phyloP scores from a whole-genome alignment of 176 grass and related monocot genomes.

The Aechmea fasciata region DNA sequence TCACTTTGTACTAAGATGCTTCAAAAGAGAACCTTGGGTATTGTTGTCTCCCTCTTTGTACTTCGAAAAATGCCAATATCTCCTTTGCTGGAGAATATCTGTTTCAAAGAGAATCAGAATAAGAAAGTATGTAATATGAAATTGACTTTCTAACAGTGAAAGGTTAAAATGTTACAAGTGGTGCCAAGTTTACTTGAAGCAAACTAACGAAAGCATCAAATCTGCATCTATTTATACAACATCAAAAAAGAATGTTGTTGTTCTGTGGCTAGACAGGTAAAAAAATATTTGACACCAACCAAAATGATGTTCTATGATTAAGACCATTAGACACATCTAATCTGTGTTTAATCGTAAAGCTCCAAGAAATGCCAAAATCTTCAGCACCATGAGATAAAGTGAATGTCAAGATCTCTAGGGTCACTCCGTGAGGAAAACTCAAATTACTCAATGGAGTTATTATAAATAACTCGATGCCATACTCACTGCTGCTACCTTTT shows the following conservation, averaged over 20 bases:
- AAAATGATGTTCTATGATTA: neutral
- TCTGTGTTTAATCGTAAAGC: neutral
- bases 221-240: neutral
- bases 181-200: too few relatives aligned
- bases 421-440: too few relatives aligned
- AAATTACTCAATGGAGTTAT: neutral
- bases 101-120: constrained; percentile 8
- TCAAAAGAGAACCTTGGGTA: constrained; percentile 43
- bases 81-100: constrained; percentile 55
- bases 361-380: neutral
- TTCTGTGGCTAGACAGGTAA: neutral
- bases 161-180: too few relatives aligned
- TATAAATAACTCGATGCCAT: neutral
- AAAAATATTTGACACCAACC: neutral
- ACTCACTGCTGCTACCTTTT: constrained; percentile 42
- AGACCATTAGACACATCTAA: neutral
- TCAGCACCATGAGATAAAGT: too few relatives aligned
- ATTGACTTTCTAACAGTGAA: too few relatives aligned
- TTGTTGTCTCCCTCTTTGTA: constrained; percentile 50
- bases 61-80: constrained; percentile 26
- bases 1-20: neutral
- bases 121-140: neutral
- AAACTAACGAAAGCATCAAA: neutral
- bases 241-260: too few relatives aligned
- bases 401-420: too few relatives aligned